phyloP scores from a whole-genome alignment of 2,329 filamentous ascomycete genomes.

The Sporothrix euskadiensis region DNA sequence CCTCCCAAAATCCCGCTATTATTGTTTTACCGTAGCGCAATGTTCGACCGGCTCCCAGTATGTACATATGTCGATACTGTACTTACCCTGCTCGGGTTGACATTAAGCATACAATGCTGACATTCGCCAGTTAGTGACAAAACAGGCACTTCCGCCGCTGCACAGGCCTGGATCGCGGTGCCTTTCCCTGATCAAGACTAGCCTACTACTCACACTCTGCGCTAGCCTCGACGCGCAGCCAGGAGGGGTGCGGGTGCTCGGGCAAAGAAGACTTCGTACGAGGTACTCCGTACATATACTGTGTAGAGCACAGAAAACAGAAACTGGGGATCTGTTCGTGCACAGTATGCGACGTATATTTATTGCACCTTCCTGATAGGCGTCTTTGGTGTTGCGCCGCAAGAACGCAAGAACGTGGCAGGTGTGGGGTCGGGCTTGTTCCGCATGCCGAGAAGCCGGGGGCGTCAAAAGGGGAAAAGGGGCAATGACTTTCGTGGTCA shows the following conservation, averaged over 20 bases:
- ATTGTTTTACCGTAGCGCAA: too few relatives aligned
- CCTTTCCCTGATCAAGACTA: constrained; percentile 14
- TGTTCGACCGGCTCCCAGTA: too few relatives aligned
- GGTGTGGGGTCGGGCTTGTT: constrained; percentile 3
- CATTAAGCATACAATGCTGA: not conserved
- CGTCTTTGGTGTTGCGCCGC: not conserved
- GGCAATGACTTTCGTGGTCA: not conserved
- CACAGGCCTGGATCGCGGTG: constrained; percentile 10
- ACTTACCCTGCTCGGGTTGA: not conserved
- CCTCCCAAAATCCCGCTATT: too few relatives aligned
- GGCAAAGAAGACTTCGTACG: too few relatives aligned
- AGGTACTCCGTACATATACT: too few relatives aligned
- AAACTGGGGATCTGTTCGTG: not conserved
- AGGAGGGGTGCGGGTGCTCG: not conserved
- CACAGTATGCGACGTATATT: too few relatives aligned
- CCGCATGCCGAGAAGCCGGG: not conserved
- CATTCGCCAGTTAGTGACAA: constrained; percentile 14
- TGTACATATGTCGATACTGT: too few relatives aligned
- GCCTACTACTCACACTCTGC: not conserved
- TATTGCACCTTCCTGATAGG: not conserved
- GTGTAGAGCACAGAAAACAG: not conserved
- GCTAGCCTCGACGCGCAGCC: not conserved
- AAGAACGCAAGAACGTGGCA: constrained; percentile 18
- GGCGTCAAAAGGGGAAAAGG: not conserved
- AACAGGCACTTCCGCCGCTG: constrained; percentile 28